Evolutionary conservation across 306 rosid genomes (phyloP), one percentile per base, ranked within the genome.

Genomic region (Acacia confusa): DNA sequence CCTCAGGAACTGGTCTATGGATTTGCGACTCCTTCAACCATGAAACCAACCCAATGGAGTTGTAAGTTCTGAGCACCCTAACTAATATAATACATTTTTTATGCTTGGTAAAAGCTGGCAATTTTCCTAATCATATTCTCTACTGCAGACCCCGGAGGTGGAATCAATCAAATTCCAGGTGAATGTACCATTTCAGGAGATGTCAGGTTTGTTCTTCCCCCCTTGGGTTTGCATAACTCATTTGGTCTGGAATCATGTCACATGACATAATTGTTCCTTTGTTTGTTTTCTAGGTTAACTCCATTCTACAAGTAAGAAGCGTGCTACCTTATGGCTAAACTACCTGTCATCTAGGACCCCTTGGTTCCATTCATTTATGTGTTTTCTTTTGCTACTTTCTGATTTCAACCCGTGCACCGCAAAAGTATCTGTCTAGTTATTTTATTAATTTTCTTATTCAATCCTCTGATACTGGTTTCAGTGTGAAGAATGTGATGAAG

Each of bases 21-120:
- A 83, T 95, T 88, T 84, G 98, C 94, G 28, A 89, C 99, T 40
- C 97, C 98, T 20, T 95, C 99, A 79, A 95, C 99, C 80, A 92
- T 95, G 94, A 95, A 95, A 82, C 99, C 99, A 85, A 93, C 99
- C 75, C 97, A 95, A 78, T 95, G 99, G 99, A 92, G 82, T 50
- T 93, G 98, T 95, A 85, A 89, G 98, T 87, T 85, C 41, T 53
- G 58, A 43, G 76, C 30, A 36, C 71, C 60, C 45, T 48, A 58
- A 63, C 30, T 50, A 65, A 27, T 76, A 67, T 63, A 57, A 4
- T 52, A 40, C 24, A 17, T 6, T 44, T 69, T 81, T 75, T 44
- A 63, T 72, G 53, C 67, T 40, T 32, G 25, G 45, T 47, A 22
- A 69, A 81, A 38, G 60, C 43, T 69, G 60, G 74, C 65, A 61